These are phyloP conservation scores for Globisporangium yorkense DNA, from an alignment of 352 stramenopile genomes.

Conservation along the genomic window DNA sequence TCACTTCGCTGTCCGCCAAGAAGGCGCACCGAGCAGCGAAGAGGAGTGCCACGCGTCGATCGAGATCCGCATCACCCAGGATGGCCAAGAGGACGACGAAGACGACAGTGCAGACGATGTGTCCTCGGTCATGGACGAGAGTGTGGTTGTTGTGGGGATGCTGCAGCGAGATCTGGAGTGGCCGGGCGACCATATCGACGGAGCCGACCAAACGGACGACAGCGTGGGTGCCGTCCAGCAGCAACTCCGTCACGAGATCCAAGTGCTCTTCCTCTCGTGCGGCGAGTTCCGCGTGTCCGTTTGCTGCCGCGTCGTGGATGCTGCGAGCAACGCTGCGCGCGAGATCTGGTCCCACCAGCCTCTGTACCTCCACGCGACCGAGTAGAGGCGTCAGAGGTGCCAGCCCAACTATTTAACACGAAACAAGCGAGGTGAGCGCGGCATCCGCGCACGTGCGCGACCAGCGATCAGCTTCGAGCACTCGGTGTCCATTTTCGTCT, in stretches of 20 bases:
- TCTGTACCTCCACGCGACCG: slow-evolving; percentile 31
- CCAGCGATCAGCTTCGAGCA: too few species aligned
- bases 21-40: not conserved
- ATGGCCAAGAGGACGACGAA: slow-evolving; percentile 14
- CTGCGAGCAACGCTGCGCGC: not conserved
- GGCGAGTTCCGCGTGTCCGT: slow-evolving; percentile 43
- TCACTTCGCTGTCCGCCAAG: not conserved
- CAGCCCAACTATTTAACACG: not conserved
- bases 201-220: not conserved
- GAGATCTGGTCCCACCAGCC: slow-evolving; percentile 43
- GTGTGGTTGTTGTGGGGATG: slow-evolving; percentile 34
- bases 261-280: slow-evolving; percentile 61
- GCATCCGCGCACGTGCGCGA: not conserved
- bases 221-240: not conserved
- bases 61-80: slow-evolving; percentile 30
- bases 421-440: not conserved
- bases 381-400: not conserved
- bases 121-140: slow-evolving; percentile 13
- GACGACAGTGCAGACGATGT: not conserved
- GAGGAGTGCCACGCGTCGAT: slow-evolving; percentile 1
- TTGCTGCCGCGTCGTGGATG: slow-evolving; percentile 8
- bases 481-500: too few species aligned
- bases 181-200: not conserved
- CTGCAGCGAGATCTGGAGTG: slow-evolving; percentile 21
- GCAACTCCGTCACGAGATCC: slow-evolving; percentile 20